phyloP scores from a whole-genome alignment of 140 eudicot genomes.

The Stevia rebaudiana region DNA sequence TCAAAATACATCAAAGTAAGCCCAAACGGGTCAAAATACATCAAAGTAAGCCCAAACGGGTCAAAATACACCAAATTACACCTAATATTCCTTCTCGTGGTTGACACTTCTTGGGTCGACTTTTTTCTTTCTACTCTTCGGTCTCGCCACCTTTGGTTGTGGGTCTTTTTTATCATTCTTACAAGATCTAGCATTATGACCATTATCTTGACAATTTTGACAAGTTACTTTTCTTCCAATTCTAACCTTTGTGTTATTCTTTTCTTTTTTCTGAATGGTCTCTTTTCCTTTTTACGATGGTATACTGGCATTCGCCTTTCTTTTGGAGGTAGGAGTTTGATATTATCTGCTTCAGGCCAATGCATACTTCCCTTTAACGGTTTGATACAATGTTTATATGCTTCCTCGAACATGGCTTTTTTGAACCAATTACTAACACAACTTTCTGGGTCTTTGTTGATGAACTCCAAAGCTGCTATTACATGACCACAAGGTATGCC shows the following conservation, averaged over 20 bases:
- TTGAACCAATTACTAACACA: too few species aligned
- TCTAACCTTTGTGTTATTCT: background rate
- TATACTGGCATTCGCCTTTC: background rate
- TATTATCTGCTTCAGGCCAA: too few species aligned
- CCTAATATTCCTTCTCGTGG: background rate
- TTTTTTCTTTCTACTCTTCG: background rate
- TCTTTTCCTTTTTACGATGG: background rate
- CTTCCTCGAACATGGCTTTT: background rate
- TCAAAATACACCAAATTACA: too few species aligned
- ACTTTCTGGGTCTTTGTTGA: too few species aligned
- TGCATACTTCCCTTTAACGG: too few species aligned
- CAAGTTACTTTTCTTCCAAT: background rate
- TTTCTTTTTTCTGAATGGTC: background rate
- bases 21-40: too few species aligned
- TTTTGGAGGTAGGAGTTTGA: too few species aligned
- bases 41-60: too few species aligned
- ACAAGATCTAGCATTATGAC: background rate
- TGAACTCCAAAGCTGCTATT: too few species aligned
- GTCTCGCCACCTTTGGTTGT: background rate
- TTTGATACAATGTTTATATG: too few species aligned
- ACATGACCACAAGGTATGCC: background rate
- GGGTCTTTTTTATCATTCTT: background rate
- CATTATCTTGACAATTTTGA: background rate
- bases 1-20: too few species aligned
- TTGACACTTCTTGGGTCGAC: background rate